phyloP scores from a whole-genome alignment of 192 early-diverging fungal species.

The Mortierella claussenii region DNA sequence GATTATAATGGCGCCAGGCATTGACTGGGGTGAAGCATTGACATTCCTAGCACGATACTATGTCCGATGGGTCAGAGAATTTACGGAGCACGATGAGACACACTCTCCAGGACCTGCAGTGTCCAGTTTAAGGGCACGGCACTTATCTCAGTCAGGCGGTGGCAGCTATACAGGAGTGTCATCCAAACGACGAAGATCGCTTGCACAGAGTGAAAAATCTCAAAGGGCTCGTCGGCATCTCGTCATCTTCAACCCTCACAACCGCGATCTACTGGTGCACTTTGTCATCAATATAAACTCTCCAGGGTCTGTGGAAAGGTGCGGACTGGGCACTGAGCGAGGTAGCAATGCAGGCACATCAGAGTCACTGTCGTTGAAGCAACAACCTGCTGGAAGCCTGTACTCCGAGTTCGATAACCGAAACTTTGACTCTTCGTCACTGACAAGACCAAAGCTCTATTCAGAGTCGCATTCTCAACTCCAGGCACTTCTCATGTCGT shows the following conservation, averaged over 20 bases:
- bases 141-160: not conserved
- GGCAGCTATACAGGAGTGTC: not conserved
- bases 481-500: constrained; percentile 18
- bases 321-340: not conserved
- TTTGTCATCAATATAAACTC: constrained; percentile 49
- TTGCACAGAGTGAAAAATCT: not conserved
- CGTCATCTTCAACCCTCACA: constrained; percentile 56
- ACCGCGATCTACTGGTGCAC: constrained; percentile 49
- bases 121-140: constrained; percentile 18
- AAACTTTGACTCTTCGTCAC: not conserved
- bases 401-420: not conserved
- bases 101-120: constrained; percentile 17
- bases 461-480: constrained; percentile 42
- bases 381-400: constrained; percentile 8
- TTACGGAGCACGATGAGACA: constrained; percentile 48
- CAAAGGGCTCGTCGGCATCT: constrained; percentile 40
- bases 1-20: constrained; percentile 37
- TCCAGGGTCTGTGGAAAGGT: not conserved
- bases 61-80: constrained; percentile 42
- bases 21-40: constrained; percentile 52
- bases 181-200: constrained; percentile 3
- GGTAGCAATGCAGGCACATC: too few species aligned
- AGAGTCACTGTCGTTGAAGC: not conserved
- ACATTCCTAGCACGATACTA: constrained; percentile 49
- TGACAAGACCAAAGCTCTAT: not conserved